Evolutionary conservation across 805 yeast species (phyloP), one percentile per base, ranked within the genome.

Genomic region (Tetrapisispora iriomotensis): DNA sequence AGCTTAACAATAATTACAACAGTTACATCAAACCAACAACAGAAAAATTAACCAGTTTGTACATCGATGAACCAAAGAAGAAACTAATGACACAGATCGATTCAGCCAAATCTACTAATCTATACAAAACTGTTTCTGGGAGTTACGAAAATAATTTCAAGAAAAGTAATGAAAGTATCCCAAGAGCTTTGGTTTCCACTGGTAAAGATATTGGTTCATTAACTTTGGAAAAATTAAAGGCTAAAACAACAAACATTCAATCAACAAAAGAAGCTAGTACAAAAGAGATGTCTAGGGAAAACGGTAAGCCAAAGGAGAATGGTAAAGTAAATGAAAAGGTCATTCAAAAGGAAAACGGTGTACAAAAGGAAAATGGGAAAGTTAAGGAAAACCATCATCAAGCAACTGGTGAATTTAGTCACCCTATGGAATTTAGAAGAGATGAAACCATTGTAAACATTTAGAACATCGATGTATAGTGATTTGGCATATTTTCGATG

Each of bases 131-230:
- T 10, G 58, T 57, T 9, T 49, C 60, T 1, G 43, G 47, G 3
- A 46, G 47, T 23, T 57, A 57, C 39, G 61, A 56, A 38, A 45
- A 46, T 30, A 57, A 56, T 23, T 40, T 51, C 31, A 48, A 35
- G 40, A 52, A 53, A 38, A 33, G 24, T 23, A 42, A 52, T 22
- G 59, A 56, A 29, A 54, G 55, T 29, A 49, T 59, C 13, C 62
- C 64, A 26, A 51, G 51, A 19, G 64, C 64, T 4, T 40, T 59
- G 15, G 50, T 56, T 10, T 45, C 54, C 21, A 59, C 64, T 3
- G 61, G 64, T 19, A 43, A 50, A 20, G 61, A 59, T 19, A 37
- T 59, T 17, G 60, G 59, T 40, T 46, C 46, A 19, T 24, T 46
- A 34, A 58, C 62, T 8, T 32, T 58, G 2, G 56, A 51, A 28